A percentile compares a stretch with the other conserved stretches of the same genome.
phyloP scores from a whole-genome alignment of 495 filamentous ascomycete genomes.

The Xylaria palmicola region DNA sequence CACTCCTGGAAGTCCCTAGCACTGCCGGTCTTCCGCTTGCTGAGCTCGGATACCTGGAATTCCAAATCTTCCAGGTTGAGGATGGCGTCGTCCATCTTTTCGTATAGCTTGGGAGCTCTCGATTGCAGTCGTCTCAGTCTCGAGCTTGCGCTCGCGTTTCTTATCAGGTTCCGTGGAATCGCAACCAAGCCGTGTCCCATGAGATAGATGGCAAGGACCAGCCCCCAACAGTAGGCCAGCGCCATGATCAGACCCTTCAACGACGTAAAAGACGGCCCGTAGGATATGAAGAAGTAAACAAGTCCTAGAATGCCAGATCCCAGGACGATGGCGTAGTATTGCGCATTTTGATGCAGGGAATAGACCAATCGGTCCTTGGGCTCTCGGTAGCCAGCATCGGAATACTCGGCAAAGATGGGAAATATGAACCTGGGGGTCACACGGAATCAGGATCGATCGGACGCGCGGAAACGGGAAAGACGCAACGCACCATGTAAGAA shows the following conservation, averaged over 20 bases:
- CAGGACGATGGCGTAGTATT: constrained; percentile 81
- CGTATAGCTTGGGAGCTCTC: constrained; percentile 77
- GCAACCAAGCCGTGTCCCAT: constrained; percentile 97
- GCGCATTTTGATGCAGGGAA: constrained; percentile 79
- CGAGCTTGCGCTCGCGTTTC: constrained; percentile 69
- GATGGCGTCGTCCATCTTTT: constrained; percentile 83
- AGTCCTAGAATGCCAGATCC: constrained; percentile 67
- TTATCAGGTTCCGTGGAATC: constrained; percentile 76
- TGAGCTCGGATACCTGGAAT: constrained; percentile 71
- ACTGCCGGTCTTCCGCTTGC: constrained; percentile 78
- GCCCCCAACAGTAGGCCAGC: constrained; percentile 88
- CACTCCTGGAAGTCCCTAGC: constrained; percentile 82
- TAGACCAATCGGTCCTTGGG: constrained; percentile 76
- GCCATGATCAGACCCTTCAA: constrained; percentile 89
- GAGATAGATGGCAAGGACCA: constrained; percentile 87
- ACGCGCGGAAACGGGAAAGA: background rate
- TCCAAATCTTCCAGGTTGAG: constrained; percentile 79
- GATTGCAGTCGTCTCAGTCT: constrained; percentile 71
- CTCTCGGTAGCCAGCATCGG: constrained; percentile 89
- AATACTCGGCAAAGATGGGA: constrained; percentile 87
- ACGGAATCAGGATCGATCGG: constrained; percentile 11
- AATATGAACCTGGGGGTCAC: constrained; percentile 72
- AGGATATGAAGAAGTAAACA: constrained; percentile 79
- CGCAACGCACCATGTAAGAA: constrained; percentile 73
- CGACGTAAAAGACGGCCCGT: constrained; percentile 53